Conservation (phyloP, 345 rosid species). For the Melastoma malabathricum region DNA sequence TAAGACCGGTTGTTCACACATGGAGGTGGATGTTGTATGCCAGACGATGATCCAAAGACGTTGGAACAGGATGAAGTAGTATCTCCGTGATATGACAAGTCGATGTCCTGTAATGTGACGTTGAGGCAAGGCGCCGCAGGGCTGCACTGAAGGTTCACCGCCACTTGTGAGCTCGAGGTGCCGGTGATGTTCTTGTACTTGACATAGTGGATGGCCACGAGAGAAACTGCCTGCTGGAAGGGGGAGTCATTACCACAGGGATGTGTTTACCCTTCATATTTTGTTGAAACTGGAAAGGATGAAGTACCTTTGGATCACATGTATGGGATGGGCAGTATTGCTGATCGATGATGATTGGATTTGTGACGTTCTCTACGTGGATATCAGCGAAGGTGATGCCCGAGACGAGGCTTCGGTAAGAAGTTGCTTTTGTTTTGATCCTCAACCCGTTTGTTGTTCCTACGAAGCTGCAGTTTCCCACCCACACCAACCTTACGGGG, state of each 20-base stretch:
- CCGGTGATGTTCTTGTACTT: slow-evolving; percentile 12
- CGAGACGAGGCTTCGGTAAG: slow-evolving; percentile 4
- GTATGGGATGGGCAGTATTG: slow-evolving; percentile 15
- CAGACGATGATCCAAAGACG: slow-evolving; percentile 9
- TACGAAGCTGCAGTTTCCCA: slow-evolving; percentile 7
- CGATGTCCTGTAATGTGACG: slow-evolving; percentile 11
- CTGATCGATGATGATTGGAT: slow-evolving; percentile 28
- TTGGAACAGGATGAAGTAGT: slow-evolving; percentile 10
- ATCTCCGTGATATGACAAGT: neutral
- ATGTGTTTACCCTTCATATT: neutral
- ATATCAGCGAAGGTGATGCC: slow-evolving; percentile 11
- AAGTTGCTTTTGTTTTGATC: slow-evolving; percentile 20
- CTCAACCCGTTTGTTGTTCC: slow-evolving; percentile 17
- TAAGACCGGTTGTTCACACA: slow-evolving; percentile 3
- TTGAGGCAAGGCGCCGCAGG: slow-evolving; percentile 6
- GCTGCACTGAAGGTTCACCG: slow-evolving; percentile 14
- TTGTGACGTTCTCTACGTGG: slow-evolving; percentile 5
- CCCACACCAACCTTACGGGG: slow-evolving; percentile 6
- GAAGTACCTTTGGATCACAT: slow-evolving; percentile 5
- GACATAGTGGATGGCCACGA: slow-evolving; percentile 8
- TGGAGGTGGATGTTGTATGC: slow-evolving; percentile 10
- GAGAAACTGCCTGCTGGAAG: neutral
- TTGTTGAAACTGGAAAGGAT: neutral
- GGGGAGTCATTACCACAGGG: neutral
- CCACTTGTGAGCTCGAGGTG: slow-evolving; percentile 5